A percentile compares a stretch with the other conserved stretches of the same genome.
Conservation (phyloP, 495 filamentous ascomycete species). For the Chaetomidium leptoderma region DNA sequence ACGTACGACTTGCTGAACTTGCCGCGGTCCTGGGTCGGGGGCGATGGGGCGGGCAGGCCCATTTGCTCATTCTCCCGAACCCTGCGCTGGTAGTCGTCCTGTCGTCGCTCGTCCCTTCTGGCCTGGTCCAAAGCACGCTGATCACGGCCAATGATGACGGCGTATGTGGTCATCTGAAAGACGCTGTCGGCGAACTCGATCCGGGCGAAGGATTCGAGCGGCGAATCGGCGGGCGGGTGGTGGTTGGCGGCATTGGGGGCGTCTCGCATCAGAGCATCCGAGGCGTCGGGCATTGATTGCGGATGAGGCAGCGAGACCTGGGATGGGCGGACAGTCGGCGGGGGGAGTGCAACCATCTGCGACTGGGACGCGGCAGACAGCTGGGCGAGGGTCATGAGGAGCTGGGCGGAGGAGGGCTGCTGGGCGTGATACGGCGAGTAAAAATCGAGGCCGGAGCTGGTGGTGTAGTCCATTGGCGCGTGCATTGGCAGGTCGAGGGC, state of each 20-base stretch:
- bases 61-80: slow-evolving; percentile 36
- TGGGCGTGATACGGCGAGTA: slow-evolving; percentile 8
- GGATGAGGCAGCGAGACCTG: slow-evolving; percentile 30
- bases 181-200: slow-evolving; percentile 50
- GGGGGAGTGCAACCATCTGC: slow-evolving; percentile 17
- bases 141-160: slow-evolving; percentile 49
- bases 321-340: slow-evolving; percentile 30
- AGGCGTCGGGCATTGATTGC: slow-evolving; percentile 16
- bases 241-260: slow-evolving; percentile 20
- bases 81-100: slow-evolving; percentile 35
- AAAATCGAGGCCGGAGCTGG: slow-evolving; percentile 13
- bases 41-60: slow-evolving; percentile 40
- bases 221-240: slow-evolving; percentile 29
- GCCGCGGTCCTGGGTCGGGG: slow-evolving; percentile 34
- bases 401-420: slow-evolving; percentile 14
- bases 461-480: slow-evolving; percentile 9
- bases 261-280: slow-evolving; percentile 7
- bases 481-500: slow-evolving; percentile 3
- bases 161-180: slow-evolving; percentile 51
- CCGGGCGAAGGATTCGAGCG: slow-evolving; percentile 48
- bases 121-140: slow-evolving; percentile 44
- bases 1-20: slow-evolving; percentile 52
- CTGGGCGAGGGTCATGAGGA: slow-evolving; percentile 29
- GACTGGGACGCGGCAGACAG: slow-evolving; percentile 17
- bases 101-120: slow-evolving; percentile 39